Evolutionary conservation across 257 asterid species (phyloP).

Genomic region (Solanum sejunctum): DNA sequence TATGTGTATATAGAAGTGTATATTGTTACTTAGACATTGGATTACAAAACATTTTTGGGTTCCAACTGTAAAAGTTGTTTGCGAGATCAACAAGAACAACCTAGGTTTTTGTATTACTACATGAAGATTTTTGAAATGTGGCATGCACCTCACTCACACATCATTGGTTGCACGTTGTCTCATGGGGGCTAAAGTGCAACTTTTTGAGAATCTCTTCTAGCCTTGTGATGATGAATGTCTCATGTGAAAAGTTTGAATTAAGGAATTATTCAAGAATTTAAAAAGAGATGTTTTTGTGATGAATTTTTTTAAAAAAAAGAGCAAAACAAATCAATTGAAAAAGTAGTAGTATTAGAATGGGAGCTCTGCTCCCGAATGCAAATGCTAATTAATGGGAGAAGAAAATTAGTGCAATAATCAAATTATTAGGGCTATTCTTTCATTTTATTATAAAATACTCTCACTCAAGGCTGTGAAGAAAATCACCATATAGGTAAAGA

Average conservation of each 20-base stretch:
- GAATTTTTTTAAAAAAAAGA: neutral
- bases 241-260: no score
- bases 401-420: neutral
- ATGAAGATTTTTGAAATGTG: neutral
- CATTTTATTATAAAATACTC: neutral
- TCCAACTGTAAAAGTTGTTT: neutral
- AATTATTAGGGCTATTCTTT: neutral
- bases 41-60: neutral
- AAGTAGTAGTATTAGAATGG: no score
- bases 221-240: no score
- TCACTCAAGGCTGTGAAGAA: no score
- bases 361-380: neutral
- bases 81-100: neutral
- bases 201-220: no score
- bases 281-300: no score
- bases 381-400: neutral
- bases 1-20: neutral
- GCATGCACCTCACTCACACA: no score
- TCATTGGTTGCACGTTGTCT: no score
- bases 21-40: neutral
- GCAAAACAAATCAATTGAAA: neutral
- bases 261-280: no score
- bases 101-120: neutral
- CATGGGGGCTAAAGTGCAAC: no score
- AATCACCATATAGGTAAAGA: no score